Conservation (phyloP, 306 rosid species). For the Cucurbita pepo region DNA sequence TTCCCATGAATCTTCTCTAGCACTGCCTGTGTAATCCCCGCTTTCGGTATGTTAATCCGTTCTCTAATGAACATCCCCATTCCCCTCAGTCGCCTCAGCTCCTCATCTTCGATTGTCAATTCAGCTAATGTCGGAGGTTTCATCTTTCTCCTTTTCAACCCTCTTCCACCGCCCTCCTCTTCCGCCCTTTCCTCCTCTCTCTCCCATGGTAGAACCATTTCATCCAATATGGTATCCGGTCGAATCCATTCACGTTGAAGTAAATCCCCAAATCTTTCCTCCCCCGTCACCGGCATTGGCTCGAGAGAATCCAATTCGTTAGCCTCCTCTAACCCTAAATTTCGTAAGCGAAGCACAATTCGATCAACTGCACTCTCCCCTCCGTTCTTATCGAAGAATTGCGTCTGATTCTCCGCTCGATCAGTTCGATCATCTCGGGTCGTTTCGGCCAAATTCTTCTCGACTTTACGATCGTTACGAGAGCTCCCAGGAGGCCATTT, state of each 20-base stretch:
- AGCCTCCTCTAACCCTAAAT: conserved; percentile 30
- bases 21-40: conserved; percentile 64
- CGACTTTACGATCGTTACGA: conserved; percentile 10
- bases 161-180: conserved; percentile 26
- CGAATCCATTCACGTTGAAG: conserved; percentile 73
- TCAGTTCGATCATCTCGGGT: conserved; percentile 10
- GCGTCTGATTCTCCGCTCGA: conserved; percentile 13
- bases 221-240: conserved; percentile 36
- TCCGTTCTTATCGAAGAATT: conserved; percentile 15
- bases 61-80: conserved; percentile 47
- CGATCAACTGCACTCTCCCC: conserved; percentile 62
- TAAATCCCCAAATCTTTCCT: conserved; percentile 65
- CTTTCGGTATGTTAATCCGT: conserved; percentile 62
- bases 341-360: conserved; percentile 57
- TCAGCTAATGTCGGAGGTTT: conserved; percentile 57
- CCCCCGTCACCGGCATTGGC: conserved; percentile 38
- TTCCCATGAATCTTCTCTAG: conserved; percentile 56
- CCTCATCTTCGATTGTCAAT: conserved; percentile 71
- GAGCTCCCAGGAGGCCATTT: conserved; percentile 33
- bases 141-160: conserved; percentile 27
- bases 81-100: conserved; percentile 55
- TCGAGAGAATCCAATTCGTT: conserved; percentile 15
- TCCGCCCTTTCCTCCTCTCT: conserved; percentile 28
- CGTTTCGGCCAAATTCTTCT: conserved; percentile 9
- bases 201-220: conserved; percentile 56